A percentile compares a stretch with the other conserved stretches of the same genome.
These are phyloP conservation scores for Pachyrhizus erosus DNA, from an alignment of 306 rosid genomes.

Conservation along the genomic window DNA sequence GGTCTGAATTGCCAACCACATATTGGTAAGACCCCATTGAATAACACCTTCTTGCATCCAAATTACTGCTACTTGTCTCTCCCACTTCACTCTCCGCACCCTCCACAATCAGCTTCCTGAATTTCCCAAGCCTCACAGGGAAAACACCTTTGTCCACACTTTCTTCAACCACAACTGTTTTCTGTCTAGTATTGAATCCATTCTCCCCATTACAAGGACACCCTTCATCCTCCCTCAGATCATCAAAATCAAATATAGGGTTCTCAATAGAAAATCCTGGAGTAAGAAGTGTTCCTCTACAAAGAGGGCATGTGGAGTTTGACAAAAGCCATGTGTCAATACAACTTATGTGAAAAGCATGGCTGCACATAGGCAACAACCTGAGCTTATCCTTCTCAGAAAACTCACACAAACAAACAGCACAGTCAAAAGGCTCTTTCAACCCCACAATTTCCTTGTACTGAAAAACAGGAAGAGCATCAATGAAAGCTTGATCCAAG, in stretches of 20 bases:
- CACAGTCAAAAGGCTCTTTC: constrained; percentile 93
- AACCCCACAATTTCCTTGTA: constrained; percentile 88
- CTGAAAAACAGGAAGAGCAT: constrained; percentile 96
- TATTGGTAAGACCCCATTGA: constrained; percentile 98
- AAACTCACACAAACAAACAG: constrained; percentile 93
- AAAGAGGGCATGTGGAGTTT: constrained; percentile 93
- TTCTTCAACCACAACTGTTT: constrained; percentile 74
- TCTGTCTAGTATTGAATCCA: constrained; percentile 59
- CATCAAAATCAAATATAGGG: constrained; percentile 84
- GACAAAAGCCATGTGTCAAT: constrained; percentile 97
- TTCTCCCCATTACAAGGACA: constrained; percentile 58
- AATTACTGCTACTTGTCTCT: constrained; percentile 89
- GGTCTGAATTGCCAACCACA: constrained; percentile 76
- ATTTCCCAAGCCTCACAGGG: constrained; percentile 91
- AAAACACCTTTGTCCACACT: constrained; percentile 67
- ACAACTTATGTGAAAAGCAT: constrained; percentile 91
- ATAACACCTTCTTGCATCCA: constrained; percentile 96
- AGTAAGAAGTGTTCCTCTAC: constrained; percentile 81
- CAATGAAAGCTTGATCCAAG: constrained; percentile 93
- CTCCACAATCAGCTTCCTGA: constrained; percentile 62
- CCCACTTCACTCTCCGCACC: constrained; percentile 65
- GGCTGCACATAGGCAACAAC: constrained; percentile 93
- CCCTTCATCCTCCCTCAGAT: constrained; percentile 76
- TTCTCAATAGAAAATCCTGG: constrained; percentile 71
- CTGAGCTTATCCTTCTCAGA: constrained; percentile 87